Evolutionary conservation across 1,139 yeast species (phyloP), one percentile per base, ranked within the genome.

Genomic region (Blastobotrys arbuscula): DNA sequence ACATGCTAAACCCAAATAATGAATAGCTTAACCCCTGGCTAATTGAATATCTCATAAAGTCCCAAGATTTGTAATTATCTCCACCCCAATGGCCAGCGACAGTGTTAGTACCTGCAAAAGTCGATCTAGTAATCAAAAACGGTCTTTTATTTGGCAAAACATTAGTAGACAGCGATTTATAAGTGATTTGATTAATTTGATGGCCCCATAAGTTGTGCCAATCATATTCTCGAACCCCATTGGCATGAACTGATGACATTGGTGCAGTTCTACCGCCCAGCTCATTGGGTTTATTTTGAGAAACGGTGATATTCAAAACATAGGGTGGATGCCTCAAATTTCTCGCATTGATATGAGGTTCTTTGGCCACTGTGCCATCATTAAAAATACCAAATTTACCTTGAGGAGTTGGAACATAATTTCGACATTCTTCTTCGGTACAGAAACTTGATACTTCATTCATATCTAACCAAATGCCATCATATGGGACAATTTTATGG

Each of bases 391-490:
- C 51, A 7, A 59, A 48, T 2, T 61, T 48, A 12, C 57, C 40
- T 3, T 6, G 9, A 2, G 31, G 39, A 2, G 45, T 48, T 63
- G 63, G 33, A 62, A 50, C 24, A 55, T 54, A 23, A 56, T 55
- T 51, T 58, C 60, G 18, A 60, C 64, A 23, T 49, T 52, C 21
- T 65, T 68, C 51, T 55, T 60, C 30, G 48, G 50, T 24, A 57
- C 71, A 66, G 59, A 67, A 68, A 5, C 67, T 59, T 9, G 67
- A 59, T 1, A 61, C 68, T 51, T 68, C 72, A 50, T 68, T 67
- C 71, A 68, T 68, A 51, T 68, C 72, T 19, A 63, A 51, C 72
- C 72, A 68, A 33, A 68, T 56, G 24, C 72, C 72, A 51, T 65
- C 70, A 48, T 58, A 66, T 19, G 61, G 58, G 21, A 65, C 46